Evolutionary conservation across 257 asterid species (phyloP), one percentile per base, ranked within the genome.

Genomic region (Fraxinus americana): DNA sequence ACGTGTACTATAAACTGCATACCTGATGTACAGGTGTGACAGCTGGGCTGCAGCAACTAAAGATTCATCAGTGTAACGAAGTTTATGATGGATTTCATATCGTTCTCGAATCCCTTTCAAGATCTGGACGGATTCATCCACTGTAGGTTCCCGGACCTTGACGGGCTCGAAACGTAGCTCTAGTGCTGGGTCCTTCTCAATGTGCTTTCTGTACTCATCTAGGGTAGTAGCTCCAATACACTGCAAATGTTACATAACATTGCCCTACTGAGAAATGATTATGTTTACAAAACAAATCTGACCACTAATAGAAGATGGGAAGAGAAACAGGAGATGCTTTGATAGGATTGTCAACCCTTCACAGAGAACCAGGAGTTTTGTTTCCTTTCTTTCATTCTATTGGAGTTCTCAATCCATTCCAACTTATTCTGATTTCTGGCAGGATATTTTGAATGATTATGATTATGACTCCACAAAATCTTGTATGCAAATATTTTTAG

Each of bases 191-290:
- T 95, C 99, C 86, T 95, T 95, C 83, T 95, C 98, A 13, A 94
- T 91, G 83, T 91, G 97, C 82, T 92, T 90, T 69, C 98, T 81
- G 88, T 92, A 92, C 83, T 91, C 97, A 82, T 94, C 97, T 1
- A 94, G 90, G 67, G 98, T 94, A 32, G 98, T 92, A 72, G 98
- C 98, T 25, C 98, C 98, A 74, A 94, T 91, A 85, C 98, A 94
- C 98, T 94, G 88, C 84, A 75, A 75, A 54, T 54, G 23, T 75
- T 71, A 72, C 36, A 74, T 63, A 48, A 13, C 10, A 17, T 52
- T 17, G 10, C 11, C 25, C 63, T 52, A 52, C 23, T 19, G 63
- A 52, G 63, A 17, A 52, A 17, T 52, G 10, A 19, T 52, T 52
- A 4, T 4, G 7, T 52, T 17, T 52, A 52, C 6, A 5, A 5